A percentile compares a stretch with the other conserved stretches of the same genome.
phyloP scores from a whole-genome alignment of 495 filamentous ascomycete species.

The Diplogelasinospora grovesii region DNA sequence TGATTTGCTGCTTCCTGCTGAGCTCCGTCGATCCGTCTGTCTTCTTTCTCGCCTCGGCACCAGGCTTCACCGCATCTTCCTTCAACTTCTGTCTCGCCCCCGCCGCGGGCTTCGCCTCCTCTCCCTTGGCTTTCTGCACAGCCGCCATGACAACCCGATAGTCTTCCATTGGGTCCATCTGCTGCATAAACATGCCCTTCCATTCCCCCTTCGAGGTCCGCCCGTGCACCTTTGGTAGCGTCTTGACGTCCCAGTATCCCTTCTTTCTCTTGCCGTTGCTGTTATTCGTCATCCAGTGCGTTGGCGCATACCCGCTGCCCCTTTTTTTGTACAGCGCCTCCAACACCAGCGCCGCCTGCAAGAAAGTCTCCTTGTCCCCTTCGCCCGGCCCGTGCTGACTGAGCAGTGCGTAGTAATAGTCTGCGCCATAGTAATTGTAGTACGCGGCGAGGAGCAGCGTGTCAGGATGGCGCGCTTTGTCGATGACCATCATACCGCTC shows the following conservation, averaged over 20 bases:
- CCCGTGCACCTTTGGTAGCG: slow-evolving; percentile 5
- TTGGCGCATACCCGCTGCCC: not conserved
- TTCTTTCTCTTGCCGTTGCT: slow-evolving; percentile 11
- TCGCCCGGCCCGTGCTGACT: slow-evolving; percentile 50
- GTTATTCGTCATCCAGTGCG: no score
- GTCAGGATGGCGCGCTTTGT: slow-evolving; percentile 45
- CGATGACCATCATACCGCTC: slow-evolving; percentile 51
- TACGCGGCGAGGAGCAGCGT: slow-evolving; percentile 53
- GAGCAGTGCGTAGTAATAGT: slow-evolving; percentile 52
- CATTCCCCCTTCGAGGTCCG: slow-evolving; percentile 8
- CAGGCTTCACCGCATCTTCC: not conserved
- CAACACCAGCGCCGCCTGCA: slow-evolving; percentile 47
- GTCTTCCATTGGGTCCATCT: slow-evolving; percentile 21
- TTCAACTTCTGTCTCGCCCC: not conserved
- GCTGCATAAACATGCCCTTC: slow-evolving; percentile 17
- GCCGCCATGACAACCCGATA: slow-evolving; percentile 15
- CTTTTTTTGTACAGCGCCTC: slow-evolving; percentile 21
- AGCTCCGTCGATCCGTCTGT: not conserved
- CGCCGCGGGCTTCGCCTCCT: not conserved
- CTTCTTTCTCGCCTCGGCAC: not conserved
- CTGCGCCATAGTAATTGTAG: slow-evolving; percentile 57
- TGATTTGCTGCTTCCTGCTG: not conserved
- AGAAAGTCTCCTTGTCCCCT: slow-evolving; percentile 62
- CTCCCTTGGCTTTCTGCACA: slow-evolving; percentile 2
- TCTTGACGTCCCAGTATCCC: slow-evolving; percentile 44